Base-by-base conservation (phyloP, 208 protist species). In the Leishmania amazonensis region DNA sequence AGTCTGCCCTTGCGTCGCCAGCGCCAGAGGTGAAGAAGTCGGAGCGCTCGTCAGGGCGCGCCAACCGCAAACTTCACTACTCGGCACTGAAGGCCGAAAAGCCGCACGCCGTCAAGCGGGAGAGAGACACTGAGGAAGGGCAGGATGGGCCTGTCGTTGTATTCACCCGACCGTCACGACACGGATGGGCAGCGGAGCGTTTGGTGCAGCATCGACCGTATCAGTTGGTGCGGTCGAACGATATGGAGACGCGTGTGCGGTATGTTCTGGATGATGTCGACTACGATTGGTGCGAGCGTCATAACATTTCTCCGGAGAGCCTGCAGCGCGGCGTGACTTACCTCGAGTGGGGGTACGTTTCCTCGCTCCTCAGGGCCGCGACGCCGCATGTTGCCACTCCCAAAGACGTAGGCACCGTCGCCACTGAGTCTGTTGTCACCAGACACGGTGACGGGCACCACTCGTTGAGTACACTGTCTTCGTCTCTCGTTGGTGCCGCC, bases 191-290 rank as follows among this genome's bases (percentile, higher is more conserved):
- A 13, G 74, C 62, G 38, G 28, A 82, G 35, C 49, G 72, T 28
- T 78, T 94, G 47, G 4, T 38, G 2, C 84, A 79, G 11, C 74
- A 72, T 13, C 84, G 84, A 7, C 91, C 93, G 3, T 95, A 96
- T 67, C 83, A 87, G 28, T 67, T 95, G 1, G 68, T 92, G 6
- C 81, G 79, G 40, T 87, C 87, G 8, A 9, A 54, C 19, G 88
- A 94, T 73, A 80, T 94, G 68, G 83, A 91, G 79, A 85, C 78
- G n/a, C 83, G 68, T 21, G 87, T 91, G 47, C 62, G 64, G 13
- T 97, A 97, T 83, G 79, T 91, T 0, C 89, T 93, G 40, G 90
- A 95, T 78, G 88, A 91, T 67, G 87, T 83, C 47, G 94, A 97
- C 82, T 93, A 92, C 67, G 78, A 86, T 11, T 97, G 91, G 92